These are phyloP conservation scores for Zygoascus meyerae DNA, from an alignment of 1,139 yeast genomes.

Conservation along the genomic window DNA sequence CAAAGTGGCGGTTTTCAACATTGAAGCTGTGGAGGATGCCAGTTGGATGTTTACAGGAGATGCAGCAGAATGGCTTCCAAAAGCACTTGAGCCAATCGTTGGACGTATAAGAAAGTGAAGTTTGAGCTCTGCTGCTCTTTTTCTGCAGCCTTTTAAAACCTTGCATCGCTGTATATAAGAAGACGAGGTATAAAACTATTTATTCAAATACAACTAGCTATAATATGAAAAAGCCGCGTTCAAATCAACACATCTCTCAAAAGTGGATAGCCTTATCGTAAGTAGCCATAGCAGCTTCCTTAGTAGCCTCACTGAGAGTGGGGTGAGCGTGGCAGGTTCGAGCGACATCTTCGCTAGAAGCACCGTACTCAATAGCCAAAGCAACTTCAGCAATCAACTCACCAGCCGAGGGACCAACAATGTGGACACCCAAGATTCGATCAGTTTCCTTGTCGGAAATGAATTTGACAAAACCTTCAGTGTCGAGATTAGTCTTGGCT, in stretches of 20 bases:
- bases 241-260: conserved; percentile 31
- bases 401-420: conserved; percentile 97
- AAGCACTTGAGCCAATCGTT: conserved; percentile 50
- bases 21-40: conserved; percentile 41
- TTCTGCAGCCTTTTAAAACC: too few species aligned
- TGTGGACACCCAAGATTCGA: conserved; percentile 93
- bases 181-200: conserved; percentile 2
- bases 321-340: conserved; percentile 99
- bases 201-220: conserved; percentile 7
- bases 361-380: conserved; percentile 97
- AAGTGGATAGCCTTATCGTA: conserved; percentile 86
- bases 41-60: conserved; percentile 77
- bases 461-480: conserved; percentile 96
- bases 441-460: conserved; percentile 96
- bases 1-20: conserved; percentile 76
- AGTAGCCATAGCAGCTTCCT: conserved; percentile 95
- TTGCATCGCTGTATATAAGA: background rate
- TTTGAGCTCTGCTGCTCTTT: background rate
- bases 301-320: conserved; percentile 94
- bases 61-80: conserved; percentile 65
- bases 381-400: conserved; percentile 99
- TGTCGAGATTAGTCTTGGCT: conserved; percentile 96
- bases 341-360: conserved; percentile 94
- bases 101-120: conserved; percentile 19
- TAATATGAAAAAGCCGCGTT: background rate